phyloP scores from a whole-genome alignment of 768 basidiomycete species.

The Scleroderma bovista region DNA sequence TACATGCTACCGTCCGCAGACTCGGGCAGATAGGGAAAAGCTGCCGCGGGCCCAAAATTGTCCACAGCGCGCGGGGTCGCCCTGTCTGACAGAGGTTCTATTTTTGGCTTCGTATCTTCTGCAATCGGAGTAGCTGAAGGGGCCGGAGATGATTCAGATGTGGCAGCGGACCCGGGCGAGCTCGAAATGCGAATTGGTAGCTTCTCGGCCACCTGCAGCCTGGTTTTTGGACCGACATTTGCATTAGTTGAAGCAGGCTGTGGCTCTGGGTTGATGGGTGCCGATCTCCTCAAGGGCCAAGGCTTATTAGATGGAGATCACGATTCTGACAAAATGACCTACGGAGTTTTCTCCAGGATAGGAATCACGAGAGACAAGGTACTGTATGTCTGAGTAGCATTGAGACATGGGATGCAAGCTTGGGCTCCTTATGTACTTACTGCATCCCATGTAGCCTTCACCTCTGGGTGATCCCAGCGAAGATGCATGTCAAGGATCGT shows the following conservation, averaged over 20 bases:
- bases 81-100: neutral
- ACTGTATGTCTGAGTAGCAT: slow-evolving; percentile 8
- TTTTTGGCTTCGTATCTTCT: slow-evolving; percentile 22
- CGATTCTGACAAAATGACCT: no score
- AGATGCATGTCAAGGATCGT: slow-evolving; percentile 46
- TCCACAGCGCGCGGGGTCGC: slow-evolving; percentile 11
- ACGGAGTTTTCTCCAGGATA: slow-evolving; percentile 3
- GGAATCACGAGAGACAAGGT: slow-evolving; percentile 15
- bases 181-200: neutral
- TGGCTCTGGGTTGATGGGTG: no score
- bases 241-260: no score
- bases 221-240: no score
- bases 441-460: slow-evolving; percentile 34
- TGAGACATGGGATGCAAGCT: neutral
- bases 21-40: slow-evolving; percentile 44
- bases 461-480: slow-evolving; percentile 41
- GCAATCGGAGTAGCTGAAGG: slow-evolving; percentile 2
- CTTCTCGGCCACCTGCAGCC: no score
- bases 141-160: slow-evolving; percentile 5
- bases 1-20: slow-evolving; percentile 45
- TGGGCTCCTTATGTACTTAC: slow-evolving; percentile 10
- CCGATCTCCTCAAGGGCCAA: no score
- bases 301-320: no score
- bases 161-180: slow-evolving; percentile 8
- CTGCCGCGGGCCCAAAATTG: slow-evolving; percentile 48